phyloP scores from a whole-genome alignment of 2,329 filamentous ascomycete genomes.

The Penicillium frequentans region DNA sequence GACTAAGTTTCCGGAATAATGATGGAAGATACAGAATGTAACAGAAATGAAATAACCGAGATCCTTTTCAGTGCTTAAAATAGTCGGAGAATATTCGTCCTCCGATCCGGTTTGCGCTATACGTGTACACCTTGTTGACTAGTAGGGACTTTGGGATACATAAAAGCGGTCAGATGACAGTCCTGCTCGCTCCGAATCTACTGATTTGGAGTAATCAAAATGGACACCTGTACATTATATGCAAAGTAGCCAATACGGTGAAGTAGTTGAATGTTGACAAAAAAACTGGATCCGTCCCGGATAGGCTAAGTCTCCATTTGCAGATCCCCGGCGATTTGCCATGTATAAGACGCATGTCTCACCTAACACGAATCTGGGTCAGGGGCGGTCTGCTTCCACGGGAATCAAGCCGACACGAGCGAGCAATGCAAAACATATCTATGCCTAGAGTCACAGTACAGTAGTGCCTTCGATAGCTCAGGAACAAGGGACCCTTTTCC shows the following conservation, averaged over 20 bases:
- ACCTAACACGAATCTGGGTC: conserved; percentile 14
- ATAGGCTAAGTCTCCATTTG: conserved; percentile 14
- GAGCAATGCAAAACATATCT: conserved; percentile 19
- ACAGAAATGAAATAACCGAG: neutral
- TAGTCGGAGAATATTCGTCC: neutral
- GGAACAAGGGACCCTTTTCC: conserved; percentile 3
- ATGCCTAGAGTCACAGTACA: conserved; percentile 20
- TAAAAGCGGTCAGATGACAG: neutral
- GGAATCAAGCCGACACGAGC: conserved; percentile 1
- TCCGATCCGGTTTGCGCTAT: neutral
- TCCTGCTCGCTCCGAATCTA: neutral
- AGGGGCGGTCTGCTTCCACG: conserved; percentile 6
- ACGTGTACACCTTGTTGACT: neutral
- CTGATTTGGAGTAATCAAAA: neutral
- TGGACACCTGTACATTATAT: neutral
- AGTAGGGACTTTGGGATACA: neutral
- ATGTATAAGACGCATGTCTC: conserved; percentile 22
- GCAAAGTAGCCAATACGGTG: neutral
- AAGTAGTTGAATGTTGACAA: neutral
- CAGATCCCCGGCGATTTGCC: conserved; percentile 16
- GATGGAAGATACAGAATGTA: neutral
- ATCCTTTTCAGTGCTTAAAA: neutral
- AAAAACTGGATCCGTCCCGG: conserved; percentile 1
- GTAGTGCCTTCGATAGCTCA: conserved; percentile 3
- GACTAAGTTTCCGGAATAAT: neutral